Base-by-base conservation (phyloP, 768 basidiomycete species). In the Terana coerulea region DNA sequence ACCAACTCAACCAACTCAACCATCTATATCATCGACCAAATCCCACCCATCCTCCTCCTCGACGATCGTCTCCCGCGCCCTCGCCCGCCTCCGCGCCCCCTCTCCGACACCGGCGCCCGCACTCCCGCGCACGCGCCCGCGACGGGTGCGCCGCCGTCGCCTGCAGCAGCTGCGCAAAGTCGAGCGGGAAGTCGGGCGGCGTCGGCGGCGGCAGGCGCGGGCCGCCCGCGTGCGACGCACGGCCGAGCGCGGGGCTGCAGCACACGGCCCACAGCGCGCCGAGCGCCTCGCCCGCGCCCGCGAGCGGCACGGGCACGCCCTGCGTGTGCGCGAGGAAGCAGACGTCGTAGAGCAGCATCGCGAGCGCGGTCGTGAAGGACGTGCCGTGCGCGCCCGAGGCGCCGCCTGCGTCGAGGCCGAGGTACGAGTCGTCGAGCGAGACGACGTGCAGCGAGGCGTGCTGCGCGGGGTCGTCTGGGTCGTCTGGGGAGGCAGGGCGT, bases 311-410 rank as follows among this genome's bases (percentile, higher is more conserved):
- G 29, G 83, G 80, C 31, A 91, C 80, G 49, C 72, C 77, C 61
- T 92, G 91, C 14, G 89, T 91, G 63, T 87, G 78, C 1, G 86
- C 86, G n/a, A 92, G 79, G 67, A 91, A 92, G 49, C 77, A 81
- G 2, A 91, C 86, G 62, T 91, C 80, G 69, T 89, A 91, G 3
- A 91, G 67, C 1, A 93, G 69, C 91, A 92, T 93, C 3, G 89
- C 81, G 19, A 91, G 77, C 2, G 84, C 91, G 1, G 88, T 91
- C 3, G 87, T 87, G 65, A 91, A 93, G 0, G 84, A 80, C 52
- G 54, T 56, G 22, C 60, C 62, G 8, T 73, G 69, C 25, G 72
- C 67, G n/a, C n/a, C n/a, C 14, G 62, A 52, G 37, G 49, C 58
- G 45, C 52, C 49, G 48, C 57, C 58, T 10, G 55, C 49, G 33